Conservation (phyloP, 1,139 yeast species). For the Debaryomyces subglobosus region DNA sequence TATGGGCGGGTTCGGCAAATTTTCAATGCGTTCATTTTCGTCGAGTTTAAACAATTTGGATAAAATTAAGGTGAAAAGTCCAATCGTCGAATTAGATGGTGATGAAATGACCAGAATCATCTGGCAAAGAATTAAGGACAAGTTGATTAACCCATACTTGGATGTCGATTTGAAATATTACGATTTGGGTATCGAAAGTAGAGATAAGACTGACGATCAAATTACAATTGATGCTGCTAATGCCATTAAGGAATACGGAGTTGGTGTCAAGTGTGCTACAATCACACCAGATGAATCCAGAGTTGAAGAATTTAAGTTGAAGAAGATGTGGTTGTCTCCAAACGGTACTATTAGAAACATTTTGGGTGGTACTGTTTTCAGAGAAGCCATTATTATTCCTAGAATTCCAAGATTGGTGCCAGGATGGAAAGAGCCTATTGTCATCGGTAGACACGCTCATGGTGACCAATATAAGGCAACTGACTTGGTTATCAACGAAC, state of each 20-base stretch:
- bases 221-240: slow-evolving; percentile 76
- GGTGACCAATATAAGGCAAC: slow-evolving; percentile 88
- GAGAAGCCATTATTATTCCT: slow-evolving; percentile 81
- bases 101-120: slow-evolving; percentile 88
- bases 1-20: background rate
- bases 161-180: slow-evolving; percentile 76
- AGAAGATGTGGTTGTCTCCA: slow-evolving; percentile 86
- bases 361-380: slow-evolving; percentile 79
- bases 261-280: slow-evolving; percentile 85
- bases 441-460: slow-evolving; percentile 84
- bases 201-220: slow-evolving; percentile 74
- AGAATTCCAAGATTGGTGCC: slow-evolving; percentile 76
- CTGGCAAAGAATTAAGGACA: slow-evolving; percentile 74
- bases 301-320: slow-evolving; percentile 72
- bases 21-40: slow-evolving; percentile 26
- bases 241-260: slow-evolving; percentile 75
- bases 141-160: slow-evolving; percentile 69
- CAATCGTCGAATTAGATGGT: slow-evolving; percentile 82
- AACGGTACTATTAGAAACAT: slow-evolving; percentile 85
- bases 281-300: slow-evolving; percentile 85
- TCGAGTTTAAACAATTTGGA: slow-evolving; percentile 26
- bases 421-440: slow-evolving; percentile 80
- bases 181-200: slow-evolving; percentile 69
- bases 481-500: slow-evolving; percentile 66
- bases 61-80: slow-evolving; percentile 69